phyloP scores from a whole-genome alignment of 2,329 filamentous ascomycete species.

The Helotiales sp. region DNA sequence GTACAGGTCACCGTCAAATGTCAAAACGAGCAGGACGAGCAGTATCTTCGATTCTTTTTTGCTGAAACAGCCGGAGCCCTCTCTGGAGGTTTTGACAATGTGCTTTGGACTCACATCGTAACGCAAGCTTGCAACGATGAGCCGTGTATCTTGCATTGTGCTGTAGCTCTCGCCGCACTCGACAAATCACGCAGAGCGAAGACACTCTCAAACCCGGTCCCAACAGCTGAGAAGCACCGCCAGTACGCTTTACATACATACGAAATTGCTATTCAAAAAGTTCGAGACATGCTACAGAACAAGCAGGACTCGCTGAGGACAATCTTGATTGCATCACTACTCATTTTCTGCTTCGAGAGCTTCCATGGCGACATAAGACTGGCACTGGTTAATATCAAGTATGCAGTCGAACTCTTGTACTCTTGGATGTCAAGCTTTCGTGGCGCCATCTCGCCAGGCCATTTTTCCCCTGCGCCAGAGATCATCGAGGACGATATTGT shows the following conservation, averaged over 20 bases:
- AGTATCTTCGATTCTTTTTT: constrained; percentile 23
- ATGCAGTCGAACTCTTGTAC: constrained; percentile 21
- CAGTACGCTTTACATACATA: constrained; percentile 25
- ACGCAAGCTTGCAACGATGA: constrained; percentile 23
- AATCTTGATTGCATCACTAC: constrained; percentile 24
- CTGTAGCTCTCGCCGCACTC: constrained; percentile 21
- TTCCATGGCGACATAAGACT: constrained; percentile 21
- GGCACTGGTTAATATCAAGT: constrained; percentile 19
- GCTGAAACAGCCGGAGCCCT: constrained; percentile 18
- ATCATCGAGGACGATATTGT: constrained; percentile 23
- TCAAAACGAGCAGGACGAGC: constrained; percentile 20
- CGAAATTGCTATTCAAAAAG: constrained; percentile 20
- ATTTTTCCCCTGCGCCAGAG: constrained; percentile 5
- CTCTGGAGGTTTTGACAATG: constrained; percentile 18
- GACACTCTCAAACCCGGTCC: not conserved
- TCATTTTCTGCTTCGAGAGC: constrained; percentile 30
- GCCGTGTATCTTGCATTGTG: constrained; percentile 18
- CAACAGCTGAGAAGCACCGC: constrained; percentile 14
- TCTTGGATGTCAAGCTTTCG: constrained; percentile 10
- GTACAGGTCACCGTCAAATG: constrained; percentile 8
- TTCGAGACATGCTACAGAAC: constrained; percentile 15
- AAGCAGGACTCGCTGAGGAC: constrained; percentile 21
- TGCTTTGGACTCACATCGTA: constrained; percentile 22
- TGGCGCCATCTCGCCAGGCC: not conserved
- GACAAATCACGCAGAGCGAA: constrained; percentile 9